Evolutionary conservation across 805 yeast species (phyloP).

Genomic region (Ogataea pini): DNA sequence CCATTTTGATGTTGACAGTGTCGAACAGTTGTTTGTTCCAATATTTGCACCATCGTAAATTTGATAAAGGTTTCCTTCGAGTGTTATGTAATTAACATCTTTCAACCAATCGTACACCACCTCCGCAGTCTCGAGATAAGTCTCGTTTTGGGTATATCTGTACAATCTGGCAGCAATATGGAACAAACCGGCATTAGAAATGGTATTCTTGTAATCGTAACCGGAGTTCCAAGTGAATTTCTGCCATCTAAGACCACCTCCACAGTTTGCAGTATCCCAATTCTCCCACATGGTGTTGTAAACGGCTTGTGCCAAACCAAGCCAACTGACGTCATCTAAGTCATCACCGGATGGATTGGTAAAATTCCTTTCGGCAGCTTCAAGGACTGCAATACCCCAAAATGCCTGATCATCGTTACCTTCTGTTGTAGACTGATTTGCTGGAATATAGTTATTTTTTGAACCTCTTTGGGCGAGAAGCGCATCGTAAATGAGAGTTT

Average conservation of each 20-base stretch:
- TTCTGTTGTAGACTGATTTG: slow-evolving; percentile 79
- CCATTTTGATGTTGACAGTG: slow-evolving; percentile 57
- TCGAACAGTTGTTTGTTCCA: slow-evolving; percentile 44
- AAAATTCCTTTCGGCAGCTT: slow-evolving; percentile 82
- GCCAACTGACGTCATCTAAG: slow-evolving; percentile 47
- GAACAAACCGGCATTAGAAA: slow-evolving; percentile 82
- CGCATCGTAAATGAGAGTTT: slow-evolving; percentile 57
- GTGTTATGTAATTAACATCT: slow-evolving; percentile 24
- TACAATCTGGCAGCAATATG: slow-evolving; percentile 82
- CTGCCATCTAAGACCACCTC: slow-evolving; percentile 91
- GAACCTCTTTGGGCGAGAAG: slow-evolving; percentile 65
- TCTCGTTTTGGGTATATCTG: slow-evolving; percentile 68
- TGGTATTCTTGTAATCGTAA: slow-evolving; percentile 83
- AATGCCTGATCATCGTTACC: slow-evolving; percentile 95
- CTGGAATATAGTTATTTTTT: slow-evolving; percentile 69
- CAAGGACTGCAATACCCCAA: slow-evolving; percentile 87
- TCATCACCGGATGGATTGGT: slow-evolving; percentile 58
- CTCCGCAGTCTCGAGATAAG: slow-evolving; percentile 74
- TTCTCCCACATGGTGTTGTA: slow-evolving; percentile 80
- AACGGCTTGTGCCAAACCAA: slow-evolving; percentile 77
- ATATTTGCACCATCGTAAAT: slow-evolving; percentile 63
- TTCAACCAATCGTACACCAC: slow-evolving; percentile 69
- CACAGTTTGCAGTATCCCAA: slow-evolving; percentile 68
- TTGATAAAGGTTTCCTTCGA: slow-evolving; percentile 29
- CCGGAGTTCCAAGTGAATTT: slow-evolving; percentile 88